Evolutionary conservation across 2,329 filamentous ascomycete genomes (phyloP), one percentile per base, ranked within the genome.

Genomic region (Cladosporium sp.): DNA sequence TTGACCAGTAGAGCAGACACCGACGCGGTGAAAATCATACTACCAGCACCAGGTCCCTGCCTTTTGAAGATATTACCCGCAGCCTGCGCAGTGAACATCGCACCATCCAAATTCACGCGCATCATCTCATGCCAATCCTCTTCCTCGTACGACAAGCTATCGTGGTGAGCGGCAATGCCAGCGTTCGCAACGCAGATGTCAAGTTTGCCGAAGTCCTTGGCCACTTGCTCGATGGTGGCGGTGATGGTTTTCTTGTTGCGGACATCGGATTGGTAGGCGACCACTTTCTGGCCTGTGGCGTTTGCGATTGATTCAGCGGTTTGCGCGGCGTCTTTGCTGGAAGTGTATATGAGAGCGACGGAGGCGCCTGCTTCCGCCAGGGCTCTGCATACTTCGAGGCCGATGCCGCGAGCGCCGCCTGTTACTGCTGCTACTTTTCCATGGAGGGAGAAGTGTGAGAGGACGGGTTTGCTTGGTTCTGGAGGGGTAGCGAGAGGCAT

Each of bases 41-140:
- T 91, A 30, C 89, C 89, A 0, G 79, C 75, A 4, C 78, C 75
- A 32, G 51, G 50, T 62, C 89, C 83, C 62, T 86, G 81, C 63
- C 83, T 82, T 80, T 95, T 91, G 56, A 95, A 75, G 62, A 95
- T 89, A 62, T 87, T 86, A 22, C 89, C 90, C 7, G 94, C 84
- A 4, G 80, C 82, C 16, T 84, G 85, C 3, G 89, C 88, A 61
- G 90, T 94, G 25, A 93, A 76, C 67, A 93, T 95, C 42, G 90
- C 94, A 11, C 91, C 91, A 62, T 86, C 88, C 1, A 95, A 87
- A 88, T 93, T 29, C 90, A 95, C 60, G 95, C 89, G 32, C 95
- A 69, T 67, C 7, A 70, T 66, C 64, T 57, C 48, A 5, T 46
- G 49, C 54, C 55, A 59, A 30, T 59, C 49, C n/a, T 58, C 56